Evolutionary conservation across 306 rosid species (phyloP), one percentile per base, ranked within the genome.

Genomic region (Prosopis cineraria): DNA sequence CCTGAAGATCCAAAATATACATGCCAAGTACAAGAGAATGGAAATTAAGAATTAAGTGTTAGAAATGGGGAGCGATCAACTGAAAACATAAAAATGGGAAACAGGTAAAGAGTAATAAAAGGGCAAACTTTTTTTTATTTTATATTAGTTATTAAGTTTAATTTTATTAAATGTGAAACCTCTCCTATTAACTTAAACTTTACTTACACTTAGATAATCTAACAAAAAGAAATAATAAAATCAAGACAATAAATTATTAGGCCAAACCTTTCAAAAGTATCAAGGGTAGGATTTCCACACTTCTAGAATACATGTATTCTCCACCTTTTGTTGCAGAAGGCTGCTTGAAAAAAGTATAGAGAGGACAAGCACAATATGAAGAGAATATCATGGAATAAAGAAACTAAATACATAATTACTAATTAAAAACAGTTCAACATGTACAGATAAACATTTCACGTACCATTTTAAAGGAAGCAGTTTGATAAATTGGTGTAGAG

Each of bases 221-320:
- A n/a, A n/a, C n/a, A 34, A 60, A 71, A 24, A 48, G 66, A 73
- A 81, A 66, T 12, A 82, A 44, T 52, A 34, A 34, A 58, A 70
- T 68, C 75, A 87, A 34, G 70, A 22, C 40, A 77, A 77, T 24
- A 70, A 36, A 48, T 24, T 0, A 34, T n/a, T 66, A 68, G 67
- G 22, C 1, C 70, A 52, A 75, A 92, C 97, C 94, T 90, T 85
- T 94, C 96, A 67, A 94, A 78, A 71, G 76, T 89, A 85, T 94
- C 97, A 47, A 93, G 82, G 14, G 97, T 94, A 24, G 98, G 98
- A 90, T 94, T 94, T 78, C 97, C 97, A 59, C 97, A 59, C 97
- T 94, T 83, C 96, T 86, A 29, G 98, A 31, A 31, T 31, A 31
- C 3, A 2, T 91, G 75, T 94, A 91, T 76, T 90, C 96, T 83